Base-by-base conservation (phyloP, 2,329 filamentous ascomycete species). In the Ophiostoma pallidulum region DNA sequence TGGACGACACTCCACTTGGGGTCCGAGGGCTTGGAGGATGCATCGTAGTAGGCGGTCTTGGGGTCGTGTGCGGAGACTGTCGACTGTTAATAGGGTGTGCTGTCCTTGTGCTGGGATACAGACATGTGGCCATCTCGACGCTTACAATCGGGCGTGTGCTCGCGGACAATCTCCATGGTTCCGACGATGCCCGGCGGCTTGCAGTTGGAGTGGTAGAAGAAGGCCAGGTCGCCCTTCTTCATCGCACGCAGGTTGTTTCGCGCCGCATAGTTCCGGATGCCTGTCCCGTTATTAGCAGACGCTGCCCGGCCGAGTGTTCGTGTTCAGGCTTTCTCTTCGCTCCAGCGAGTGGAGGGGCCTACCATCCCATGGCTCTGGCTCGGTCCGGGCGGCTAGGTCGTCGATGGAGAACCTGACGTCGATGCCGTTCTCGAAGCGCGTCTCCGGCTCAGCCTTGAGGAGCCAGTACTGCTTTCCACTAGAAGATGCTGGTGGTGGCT, bases 151-250 rank as follows among this genome's bases (percentile, higher is more conserved):
- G 86, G 75, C 2, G 83, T 82, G 55, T 87, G 84, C 61, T 95
- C 90, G 54, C 78, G 74, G 14, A 94, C 89, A 53, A 98, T 85
- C 59, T 92, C 85, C 84, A 95, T 90, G 16, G 83, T 78, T 2
- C 90, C 90, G 1, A 83, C 88, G 41, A 97, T 88, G 3, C 86
- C 91, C 0, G 90, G 89, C 20, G 83, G 77, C 62, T 94, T 94
- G 66, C 86, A 92, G 59, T 92, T 94, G 40, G 86, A 94, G 66
- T 96, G 91, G 62, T 97, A 97, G 69, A 98, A 97, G 68, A 98
- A 97, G 22, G 89, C 90, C 28, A 90, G 73, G 60, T 98, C 92
- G 43, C 90, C 90, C 48, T 82, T 80, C 58, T 86, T 89, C 92
- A 98, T 98, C 8, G 80, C 78, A 26, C 86, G 79, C 67, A 98